phyloP scores from a whole-genome alignment of 805 yeast species.

The Candida corydali region DNA sequence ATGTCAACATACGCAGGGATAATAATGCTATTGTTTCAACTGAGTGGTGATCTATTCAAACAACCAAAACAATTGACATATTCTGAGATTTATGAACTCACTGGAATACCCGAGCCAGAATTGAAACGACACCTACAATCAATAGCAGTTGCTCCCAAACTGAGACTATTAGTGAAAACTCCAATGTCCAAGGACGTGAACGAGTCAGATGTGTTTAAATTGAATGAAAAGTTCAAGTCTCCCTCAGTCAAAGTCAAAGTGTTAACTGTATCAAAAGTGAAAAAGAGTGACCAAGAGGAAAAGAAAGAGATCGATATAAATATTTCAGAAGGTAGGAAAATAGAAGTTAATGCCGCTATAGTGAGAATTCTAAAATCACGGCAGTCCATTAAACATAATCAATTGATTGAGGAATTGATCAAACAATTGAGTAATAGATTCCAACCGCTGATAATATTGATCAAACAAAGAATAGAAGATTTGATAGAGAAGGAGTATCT shows the following conservation, averaged over 20 bases:
- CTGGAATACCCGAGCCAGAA: conserved; percentile 72
- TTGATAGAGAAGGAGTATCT: conserved; percentile 79
- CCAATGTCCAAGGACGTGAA: conserved; percentile 75
- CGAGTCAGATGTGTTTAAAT: conserved; percentile 55
- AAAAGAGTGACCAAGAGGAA: conserved; percentile 46
- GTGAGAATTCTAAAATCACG: conserved; percentile 85
- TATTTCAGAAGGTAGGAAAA: conserved; percentile 59
- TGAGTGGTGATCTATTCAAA: conserved; percentile 23
- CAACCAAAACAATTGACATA: conserved; percentile 50
- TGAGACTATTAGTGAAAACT: conserved; percentile 65
- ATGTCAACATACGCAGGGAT: conserved; percentile 81
- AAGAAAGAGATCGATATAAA: conserved; percentile 49
- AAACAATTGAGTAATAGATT: conserved; percentile 60
- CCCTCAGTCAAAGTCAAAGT: conserved; percentile 71
- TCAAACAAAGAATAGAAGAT: conserved; percentile 70
- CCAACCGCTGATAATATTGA: conserved; percentile 60
- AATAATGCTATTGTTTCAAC: conserved; percentile 62
- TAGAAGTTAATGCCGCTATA: conserved; percentile 78
- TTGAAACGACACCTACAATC: conserved; percentile 76
- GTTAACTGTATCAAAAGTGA: conserved; percentile 48
- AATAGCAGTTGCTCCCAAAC: conserved; percentile 76
- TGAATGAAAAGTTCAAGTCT: conserved; percentile 67
- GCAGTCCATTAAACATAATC: conserved; percentile 56
- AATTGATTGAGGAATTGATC: conserved; percentile 61
- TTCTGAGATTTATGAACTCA: conserved; percentile 57